Evolutionary conservation across 805 yeast species (phyloP).

Genomic region (Candida nemodendra): DNA sequence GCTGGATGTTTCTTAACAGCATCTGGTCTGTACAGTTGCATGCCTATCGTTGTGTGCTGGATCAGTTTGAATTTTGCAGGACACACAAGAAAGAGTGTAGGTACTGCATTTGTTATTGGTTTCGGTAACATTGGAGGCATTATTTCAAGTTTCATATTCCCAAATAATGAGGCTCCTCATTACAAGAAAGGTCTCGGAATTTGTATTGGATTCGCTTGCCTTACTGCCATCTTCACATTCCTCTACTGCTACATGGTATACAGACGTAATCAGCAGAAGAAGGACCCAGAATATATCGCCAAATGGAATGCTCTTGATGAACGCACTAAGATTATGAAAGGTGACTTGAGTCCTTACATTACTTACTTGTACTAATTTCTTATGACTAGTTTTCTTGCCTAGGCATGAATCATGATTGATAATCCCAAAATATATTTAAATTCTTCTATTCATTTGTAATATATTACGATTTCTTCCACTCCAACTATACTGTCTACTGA

Average conservation of each 20-base stretch:
- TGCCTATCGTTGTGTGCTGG: conserved; percentile 76
- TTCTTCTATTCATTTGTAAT: too few species aligned
- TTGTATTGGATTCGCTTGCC: conserved; percentile 45
- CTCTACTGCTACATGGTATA: conserved; percentile 33
- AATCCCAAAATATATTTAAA: too few species aligned
- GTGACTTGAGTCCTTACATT: conserved; percentile 44
- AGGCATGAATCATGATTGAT: background rate
- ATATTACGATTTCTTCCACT: too few species aligned
- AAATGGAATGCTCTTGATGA: conserved; percentile 29
- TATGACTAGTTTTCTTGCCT: background rate
- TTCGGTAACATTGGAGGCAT: conserved; percentile 77
- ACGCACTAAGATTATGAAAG: conserved; percentile 32
- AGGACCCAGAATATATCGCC: conserved; percentile 27
- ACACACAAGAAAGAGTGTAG: conserved; percentile 53
- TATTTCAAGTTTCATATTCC: conserved; percentile 57
- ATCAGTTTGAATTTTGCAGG: conserved; percentile 59
- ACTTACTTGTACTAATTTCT: conserved; percentile 42
- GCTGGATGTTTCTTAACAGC: conserved; percentile 64
- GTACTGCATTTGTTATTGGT: conserved; percentile 56
- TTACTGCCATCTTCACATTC: conserved; percentile 38
- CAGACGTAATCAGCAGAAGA: conserved; percentile 37
- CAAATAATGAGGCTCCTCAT: conserved; percentile 55
- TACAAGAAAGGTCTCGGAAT: conserved; percentile 55
- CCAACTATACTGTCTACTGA: too few species aligned
- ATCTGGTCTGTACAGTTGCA: conserved; percentile 57